These are phyloP conservation scores for Nemania serpens DNA, from an alignment of 2,329 filamentous ascomycete species.

Conservation along the genomic window DNA sequence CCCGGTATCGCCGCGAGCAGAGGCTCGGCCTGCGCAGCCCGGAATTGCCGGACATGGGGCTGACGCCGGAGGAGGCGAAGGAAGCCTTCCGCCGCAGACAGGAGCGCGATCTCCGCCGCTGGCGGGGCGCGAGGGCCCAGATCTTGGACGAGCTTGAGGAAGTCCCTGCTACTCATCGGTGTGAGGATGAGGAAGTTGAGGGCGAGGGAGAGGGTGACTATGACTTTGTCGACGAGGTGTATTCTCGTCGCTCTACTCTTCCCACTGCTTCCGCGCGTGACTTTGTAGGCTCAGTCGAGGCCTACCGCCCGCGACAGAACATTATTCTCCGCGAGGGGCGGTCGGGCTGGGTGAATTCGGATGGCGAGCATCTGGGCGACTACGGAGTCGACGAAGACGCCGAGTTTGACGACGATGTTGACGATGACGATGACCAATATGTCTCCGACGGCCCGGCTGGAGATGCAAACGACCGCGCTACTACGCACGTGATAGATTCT, in stretches of 20 bases:
- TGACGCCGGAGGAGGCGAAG: slow-evolving; percentile 50
- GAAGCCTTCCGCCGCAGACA: slow-evolving; percentile 57
- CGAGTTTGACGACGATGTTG: slow-evolving; percentile 50
- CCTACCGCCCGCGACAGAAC: neutral
- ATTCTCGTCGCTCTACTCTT: slow-evolving; percentile 33
- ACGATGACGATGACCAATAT: slow-evolving; percentile 23
- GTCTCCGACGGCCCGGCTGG: slow-evolving; percentile 38
- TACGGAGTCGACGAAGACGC: slow-evolving; percentile 81
- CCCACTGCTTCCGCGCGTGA: neutral
- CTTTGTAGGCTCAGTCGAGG: too few species aligned
- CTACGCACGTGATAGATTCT: slow-evolving; percentile 7
- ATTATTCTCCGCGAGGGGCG: slow-evolving; percentile 49
- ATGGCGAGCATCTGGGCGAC: slow-evolving; percentile 75
- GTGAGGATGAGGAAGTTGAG: slow-evolving; percentile 24
- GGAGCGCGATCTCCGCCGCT: slow-evolving; percentile 50
- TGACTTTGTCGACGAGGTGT: slow-evolving; percentile 46
- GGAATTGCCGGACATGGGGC: slow-evolving; percentile 2
- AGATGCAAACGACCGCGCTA: slow-evolving; percentile 32
- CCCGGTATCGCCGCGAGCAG: slow-evolving; percentile 26
- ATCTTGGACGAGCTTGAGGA: slow-evolving; percentile 58
- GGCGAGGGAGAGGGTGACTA: slow-evolving; percentile 46
- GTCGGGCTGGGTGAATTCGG: slow-evolving; percentile 72
- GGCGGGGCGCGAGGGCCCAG: slow-evolving; percentile 40
- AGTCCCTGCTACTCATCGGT: slow-evolving; percentile 24
- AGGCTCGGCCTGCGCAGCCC: slow-evolving; percentile 34